Evolutionary conservation across 2,329 filamentous ascomycete species (phyloP), one percentile per base, ranked within the genome.

Genomic region (Sporothrix mexicana): DNA sequence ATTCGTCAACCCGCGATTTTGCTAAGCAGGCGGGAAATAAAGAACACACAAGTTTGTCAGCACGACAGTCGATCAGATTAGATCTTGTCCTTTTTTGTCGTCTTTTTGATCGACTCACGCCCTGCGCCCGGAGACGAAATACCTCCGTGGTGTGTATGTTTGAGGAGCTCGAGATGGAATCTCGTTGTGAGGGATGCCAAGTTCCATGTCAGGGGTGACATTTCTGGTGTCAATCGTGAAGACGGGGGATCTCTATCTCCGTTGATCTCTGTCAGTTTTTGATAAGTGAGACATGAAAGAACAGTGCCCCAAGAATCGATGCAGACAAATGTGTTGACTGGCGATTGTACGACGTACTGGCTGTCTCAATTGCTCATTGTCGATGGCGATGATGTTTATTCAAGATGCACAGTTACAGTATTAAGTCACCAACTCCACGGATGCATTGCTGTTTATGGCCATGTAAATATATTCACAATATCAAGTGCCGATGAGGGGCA

Each of bases 401-500:
- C 20, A 25, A 8, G 9, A 53, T 20, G 30, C 30, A 30, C 17
- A 36, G 25, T 2, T 36, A 20, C 30, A 36, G 25, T 25, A 57
- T 9, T 9, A 7, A 7, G 25, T 36, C 30, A 36, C 30, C 30
- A 36, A 36, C 30, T 7, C 7, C 30, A 23, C 59, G 59, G 59
- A 45, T 20, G 41, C 41, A 43, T 20, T 5, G 30, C 7, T 20
- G 45, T 12, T 10, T 45, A 5, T 43, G 4, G 5, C 30, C 7
- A 2, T 55, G 13, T 25, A 23, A 3, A 25, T 2, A 17, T 12
- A 61, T n/a, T 49, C 9, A 41, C 15, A n/a, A 20, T 20, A 25
- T 66, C 41, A 62, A 43, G 36, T 43, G 59, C 59, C 59, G 59
- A 62, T 62, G 59, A 62, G 59, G 59, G 59, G 57, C 57, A 53